These are phyloP conservation scores for Bonia amplexicaulis DNA, from an alignment of 176 grass and related monocot genomes.

Conservation along the genomic window DNA sequence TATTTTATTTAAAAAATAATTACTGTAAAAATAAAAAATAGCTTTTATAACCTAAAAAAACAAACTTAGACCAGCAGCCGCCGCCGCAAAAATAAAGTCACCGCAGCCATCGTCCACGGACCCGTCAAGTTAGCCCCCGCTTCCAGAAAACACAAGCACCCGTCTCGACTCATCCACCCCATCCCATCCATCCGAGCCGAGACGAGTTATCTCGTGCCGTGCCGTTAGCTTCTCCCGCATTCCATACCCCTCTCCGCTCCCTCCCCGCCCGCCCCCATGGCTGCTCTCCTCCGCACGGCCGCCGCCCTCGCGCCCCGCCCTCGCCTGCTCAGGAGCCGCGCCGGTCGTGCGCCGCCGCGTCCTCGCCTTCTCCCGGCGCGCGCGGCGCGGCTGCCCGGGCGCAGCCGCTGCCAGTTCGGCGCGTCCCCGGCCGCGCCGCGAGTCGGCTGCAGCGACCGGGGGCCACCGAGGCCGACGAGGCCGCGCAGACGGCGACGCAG, in stretches of 20 bases:
- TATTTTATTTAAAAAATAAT: no score
- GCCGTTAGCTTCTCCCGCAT: neutral
- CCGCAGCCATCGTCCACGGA: no score
- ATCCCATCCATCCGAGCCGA: neutral
- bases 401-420: neutral
- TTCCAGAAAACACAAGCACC: slow-evolving; percentile 3
- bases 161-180: neutral
- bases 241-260: neutral
- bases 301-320: slow-evolving; percentile 28
- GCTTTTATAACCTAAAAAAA: no score
- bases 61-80: no score
- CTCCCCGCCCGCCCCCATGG: slow-evolving; percentile 16
- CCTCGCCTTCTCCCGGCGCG: slow-evolving; percentile 11
- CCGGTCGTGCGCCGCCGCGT: neutral
- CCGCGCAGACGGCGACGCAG: slow-evolving; percentile 37
- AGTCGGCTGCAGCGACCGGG: slow-evolving; percentile 1
- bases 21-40: no score
- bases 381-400: slow-evolving; percentile 5
- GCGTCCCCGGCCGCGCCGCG: neutral
- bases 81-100: no score
- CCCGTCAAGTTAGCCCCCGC: neutral
- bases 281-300: slow-evolving; percentile 45
- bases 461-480: slow-evolving; percentile 40
- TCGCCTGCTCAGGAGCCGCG: neutral
- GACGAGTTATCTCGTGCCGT: neutral